phyloP scores from a whole-genome alignment of 2,329 filamentous ascomycete species.

The Ceratocystis destructans region DNA sequence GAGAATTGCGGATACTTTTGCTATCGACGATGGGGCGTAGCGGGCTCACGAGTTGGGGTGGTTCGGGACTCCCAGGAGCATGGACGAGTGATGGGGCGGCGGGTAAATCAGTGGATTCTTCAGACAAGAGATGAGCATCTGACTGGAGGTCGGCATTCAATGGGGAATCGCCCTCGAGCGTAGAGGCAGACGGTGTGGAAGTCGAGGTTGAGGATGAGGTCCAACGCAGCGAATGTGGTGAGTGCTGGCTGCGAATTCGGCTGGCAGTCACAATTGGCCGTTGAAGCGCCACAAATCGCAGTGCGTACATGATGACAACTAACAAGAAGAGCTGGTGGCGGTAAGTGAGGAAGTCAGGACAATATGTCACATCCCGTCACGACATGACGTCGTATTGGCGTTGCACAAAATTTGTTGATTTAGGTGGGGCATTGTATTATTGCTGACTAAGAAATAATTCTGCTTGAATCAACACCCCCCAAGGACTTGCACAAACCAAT shows the following conservation, averaged over 20 bases:
- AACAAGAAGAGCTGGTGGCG: too few relatives aligned
- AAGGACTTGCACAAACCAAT: too few relatives aligned
- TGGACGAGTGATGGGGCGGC: not conserved
- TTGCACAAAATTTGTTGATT: not conserved
- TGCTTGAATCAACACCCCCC: not conserved
- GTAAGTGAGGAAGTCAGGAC: not conserved
- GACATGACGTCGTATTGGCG: not conserved
- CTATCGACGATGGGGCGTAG: slow-evolving; percentile 71
- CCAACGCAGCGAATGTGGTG: not conserved
- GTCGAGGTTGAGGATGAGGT: not conserved
- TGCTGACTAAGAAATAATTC: not conserved
- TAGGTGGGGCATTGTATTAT: not conserved
- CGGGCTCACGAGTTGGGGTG: slow-evolving; percentile 36
- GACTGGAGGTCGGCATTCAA: not conserved
- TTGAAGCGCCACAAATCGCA: not conserved
- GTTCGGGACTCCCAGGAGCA: slow-evolving; percentile 4
- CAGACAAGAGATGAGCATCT: too few relatives aligned
- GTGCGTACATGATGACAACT: not conserved
- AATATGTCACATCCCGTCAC: not conserved
- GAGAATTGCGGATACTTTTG: slow-evolving; percentile 79
- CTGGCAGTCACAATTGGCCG: not conserved
- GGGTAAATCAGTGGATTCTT: not conserved
- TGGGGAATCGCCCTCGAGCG: not conserved
- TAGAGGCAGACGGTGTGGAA: not conserved
- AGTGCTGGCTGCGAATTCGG: not conserved